phyloP scores from a whole-genome alignment of 106 monocot species.

The Phalaenopsis aphrodite region DNA sequence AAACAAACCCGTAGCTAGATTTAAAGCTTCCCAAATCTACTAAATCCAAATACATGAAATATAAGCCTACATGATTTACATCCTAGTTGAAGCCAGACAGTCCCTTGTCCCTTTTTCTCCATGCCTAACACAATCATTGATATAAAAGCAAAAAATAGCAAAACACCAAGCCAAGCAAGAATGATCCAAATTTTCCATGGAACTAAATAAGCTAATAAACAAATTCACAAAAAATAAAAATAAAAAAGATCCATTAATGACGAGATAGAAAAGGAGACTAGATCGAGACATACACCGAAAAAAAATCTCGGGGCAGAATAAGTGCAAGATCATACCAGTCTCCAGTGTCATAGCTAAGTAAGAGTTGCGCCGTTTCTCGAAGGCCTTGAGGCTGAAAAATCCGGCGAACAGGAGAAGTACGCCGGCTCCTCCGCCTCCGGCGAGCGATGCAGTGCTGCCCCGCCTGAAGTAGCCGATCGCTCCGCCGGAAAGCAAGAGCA shows the following conservation, averaged over 20 bases:
- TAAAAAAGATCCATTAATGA: neutral
- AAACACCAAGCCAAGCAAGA: neutral
- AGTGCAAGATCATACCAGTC: constrained; percentile 35
- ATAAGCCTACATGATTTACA: too few relatives aligned
- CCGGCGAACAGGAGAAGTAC: constrained; percentile 57
- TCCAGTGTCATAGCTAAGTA: constrained; percentile 51
- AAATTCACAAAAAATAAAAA: neutral
- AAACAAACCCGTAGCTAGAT: too few relatives aligned
- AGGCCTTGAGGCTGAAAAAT: constrained; percentile 65
- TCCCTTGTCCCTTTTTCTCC: neutral
- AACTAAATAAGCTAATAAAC: neutral
- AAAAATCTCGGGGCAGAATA: neutral
- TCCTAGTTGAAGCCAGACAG: too few relatives aligned
- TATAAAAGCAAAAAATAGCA: neutral
- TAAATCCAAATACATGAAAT: too few relatives aligned
- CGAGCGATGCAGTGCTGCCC: constrained; percentile 68
- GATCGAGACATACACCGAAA: neutral
- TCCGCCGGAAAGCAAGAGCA: constrained; percentile 61
- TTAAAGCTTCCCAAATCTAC: too few relatives aligned
- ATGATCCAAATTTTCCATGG: neutral
- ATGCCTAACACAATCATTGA: neutral
- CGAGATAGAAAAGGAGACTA: neutral
- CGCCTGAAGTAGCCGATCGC: constrained; percentile 37
- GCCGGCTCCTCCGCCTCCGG: constrained; percentile 64
- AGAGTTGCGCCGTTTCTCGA: constrained; percentile 61